These are phyloP conservation scores for Zarea fungicola DNA, from an alignment of 2,329 filamentous ascomycete species.

Conservation along the genomic window DNA sequence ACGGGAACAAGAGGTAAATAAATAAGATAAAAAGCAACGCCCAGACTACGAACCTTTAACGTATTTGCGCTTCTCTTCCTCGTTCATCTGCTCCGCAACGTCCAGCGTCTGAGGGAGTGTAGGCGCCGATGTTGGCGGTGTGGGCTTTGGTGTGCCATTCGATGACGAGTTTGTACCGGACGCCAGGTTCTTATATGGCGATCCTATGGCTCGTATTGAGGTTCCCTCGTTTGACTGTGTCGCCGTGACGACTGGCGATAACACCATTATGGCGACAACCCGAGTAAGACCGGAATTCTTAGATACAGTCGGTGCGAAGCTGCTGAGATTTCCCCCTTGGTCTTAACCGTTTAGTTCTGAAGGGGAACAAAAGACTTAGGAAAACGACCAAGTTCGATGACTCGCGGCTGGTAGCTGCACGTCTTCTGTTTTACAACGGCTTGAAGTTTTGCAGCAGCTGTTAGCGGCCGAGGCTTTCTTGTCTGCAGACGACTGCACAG, in stretches of 20 bases:
- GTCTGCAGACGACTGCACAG: too few relatives aligned
- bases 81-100: conserved; percentile 75
- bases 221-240: conserved; percentile 29
- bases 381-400: too few relatives aligned
- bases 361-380: too few relatives aligned
- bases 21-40: neutral
- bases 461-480: too few relatives aligned
- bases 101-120: conserved; percentile 42
- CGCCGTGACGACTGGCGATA: conserved; percentile 41
- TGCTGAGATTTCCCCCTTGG: too few relatives aligned
- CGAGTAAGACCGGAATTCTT: conserved; percentile 3
- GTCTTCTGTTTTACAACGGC: too few relatives aligned
- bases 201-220: conserved; percentile 30
- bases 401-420: too few relatives aligned
- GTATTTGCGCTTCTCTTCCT: conserved; percentile 80
- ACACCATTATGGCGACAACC: conserved; percentile 32
- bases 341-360: too few relatives aligned
- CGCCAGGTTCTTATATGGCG: conserved; percentile 38
- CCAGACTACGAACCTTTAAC: conserved; percentile 60
- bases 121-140: conserved; percentile 24
- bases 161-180: conserved; percentile 34
- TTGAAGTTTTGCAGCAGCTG: too few relatives aligned
- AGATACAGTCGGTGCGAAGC: neutral
- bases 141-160: conserved; percentile 40
- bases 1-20: neutral